Percentiles rank a stretch among this genome's conserved stretches.
These are phyloP conservation scores for Penicillium brasilianum DNA, from an alignment of 2,329 filamentous ascomycete genomes.

Conservation along the genomic window DNA sequence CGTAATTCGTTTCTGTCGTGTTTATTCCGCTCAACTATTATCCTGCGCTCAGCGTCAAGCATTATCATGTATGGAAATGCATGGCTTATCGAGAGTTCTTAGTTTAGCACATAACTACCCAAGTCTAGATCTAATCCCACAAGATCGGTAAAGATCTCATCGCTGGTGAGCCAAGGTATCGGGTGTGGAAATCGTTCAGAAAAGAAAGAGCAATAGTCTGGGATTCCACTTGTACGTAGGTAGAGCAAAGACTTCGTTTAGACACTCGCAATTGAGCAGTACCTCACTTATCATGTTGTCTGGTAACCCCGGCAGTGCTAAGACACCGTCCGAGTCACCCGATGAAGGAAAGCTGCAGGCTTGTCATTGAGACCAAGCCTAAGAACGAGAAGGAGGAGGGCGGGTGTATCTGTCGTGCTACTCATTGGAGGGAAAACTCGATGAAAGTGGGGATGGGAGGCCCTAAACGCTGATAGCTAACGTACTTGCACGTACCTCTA, in stretches of 20 bases:
- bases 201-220: too few species aligned
- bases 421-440: neutral
- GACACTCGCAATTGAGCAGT: neutral
- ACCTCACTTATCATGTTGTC: neutral
- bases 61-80: neutral
- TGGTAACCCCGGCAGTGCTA: neutral
- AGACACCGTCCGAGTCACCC: neutral
- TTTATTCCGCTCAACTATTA: neutral
- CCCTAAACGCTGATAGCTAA: neutral
- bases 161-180: neutral
- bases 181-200: neutral
- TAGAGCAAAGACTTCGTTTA: too few species aligned
- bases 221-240: too few species aligned
- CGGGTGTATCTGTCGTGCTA: neutral
- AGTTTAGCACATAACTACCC: neutral
- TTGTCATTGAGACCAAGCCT: neutral
- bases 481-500: neutral
- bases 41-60: neutral
- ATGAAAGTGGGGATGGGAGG: neutral
- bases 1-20: neutral
- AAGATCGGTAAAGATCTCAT: neutral
- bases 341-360: neutral
- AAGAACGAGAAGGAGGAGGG: neutral
- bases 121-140: neutral
- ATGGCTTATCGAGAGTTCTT: neutral